Evolutionary conservation across 768 basidiomycete species (phyloP).

Genomic region (Russula sp.): DNA sequence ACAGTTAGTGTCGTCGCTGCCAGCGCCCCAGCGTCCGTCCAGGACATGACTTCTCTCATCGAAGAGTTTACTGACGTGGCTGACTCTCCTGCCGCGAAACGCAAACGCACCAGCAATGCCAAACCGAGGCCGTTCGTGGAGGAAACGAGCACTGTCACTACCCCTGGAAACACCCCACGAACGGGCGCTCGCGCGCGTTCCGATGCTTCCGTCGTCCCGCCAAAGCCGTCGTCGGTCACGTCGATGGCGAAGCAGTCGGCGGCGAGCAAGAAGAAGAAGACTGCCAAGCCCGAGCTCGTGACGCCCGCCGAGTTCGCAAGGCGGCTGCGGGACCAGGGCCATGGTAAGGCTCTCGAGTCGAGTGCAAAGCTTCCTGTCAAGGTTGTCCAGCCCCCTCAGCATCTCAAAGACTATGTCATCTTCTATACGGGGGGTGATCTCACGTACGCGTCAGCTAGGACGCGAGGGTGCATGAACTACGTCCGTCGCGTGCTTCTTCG

Average conservation of each 20-base stretch:
- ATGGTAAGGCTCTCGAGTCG: not conserved
- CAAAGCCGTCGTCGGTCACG: not conserved
- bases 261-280: slow-evolving; percentile 1
- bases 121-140: not conserved
- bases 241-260: slow-evolving; percentile 1
- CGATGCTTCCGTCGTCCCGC: not conserved
- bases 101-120: not conserved
- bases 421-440: slow-evolving; percentile 23
- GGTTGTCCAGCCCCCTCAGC: not conserved
- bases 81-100: not conserved
- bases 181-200: not conserved
- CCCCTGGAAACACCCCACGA: not conserved
- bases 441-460: slow-evolving; percentile 20
- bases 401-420: slow-evolving; percentile 11
- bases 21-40: not conserved
- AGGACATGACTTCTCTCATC: slow-evolving; percentile 4
- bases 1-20: not conserved
- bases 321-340: slow-evolving; percentile 5
- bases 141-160: slow-evolving; percentile 17
- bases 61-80: slow-evolving; percentile 14
- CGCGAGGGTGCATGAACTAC: slow-evolving; percentile 19
- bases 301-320: slow-evolving; percentile 21
- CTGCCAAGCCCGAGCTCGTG: slow-evolving; percentile 11
- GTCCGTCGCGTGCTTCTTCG: slow-evolving; percentile 7
- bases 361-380: slow-evolving; percentile 3